Evolutionary conservation across 129 eudicot genomes (phyloP).

Genomic region (Helianthus tuberosus): DNA sequence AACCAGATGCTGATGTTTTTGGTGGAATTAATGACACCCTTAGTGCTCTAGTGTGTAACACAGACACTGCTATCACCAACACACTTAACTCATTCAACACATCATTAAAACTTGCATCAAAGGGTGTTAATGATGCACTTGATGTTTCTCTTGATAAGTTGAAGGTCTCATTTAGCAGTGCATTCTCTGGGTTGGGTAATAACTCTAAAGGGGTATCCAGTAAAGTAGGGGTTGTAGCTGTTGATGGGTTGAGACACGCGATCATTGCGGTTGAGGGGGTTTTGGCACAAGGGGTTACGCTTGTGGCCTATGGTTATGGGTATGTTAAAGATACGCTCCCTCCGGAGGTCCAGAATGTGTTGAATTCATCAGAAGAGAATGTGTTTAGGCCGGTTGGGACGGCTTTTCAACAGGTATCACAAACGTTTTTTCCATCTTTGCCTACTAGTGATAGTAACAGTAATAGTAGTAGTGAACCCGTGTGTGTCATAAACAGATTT

Average conservation of each 20-base stretch:
- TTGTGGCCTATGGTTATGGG: slow-evolving; percentile 62
- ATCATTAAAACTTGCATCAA: slow-evolving; percentile 38
- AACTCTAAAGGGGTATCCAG: slow-evolving; percentile 54
- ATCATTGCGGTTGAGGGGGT: slow-evolving; percentile 53
- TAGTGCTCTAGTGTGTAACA: slow-evolving; percentile 46
- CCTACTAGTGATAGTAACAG: not conserved
- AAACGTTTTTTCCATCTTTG: slow-evolving; percentile 1
- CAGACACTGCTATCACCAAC: slow-evolving; percentile 48
- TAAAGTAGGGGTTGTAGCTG: slow-evolving; percentile 51
- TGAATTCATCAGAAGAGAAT: slow-evolving; percentile 59
- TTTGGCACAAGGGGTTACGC: slow-evolving; percentile 40
- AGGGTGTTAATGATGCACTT: slow-evolving; percentile 51
- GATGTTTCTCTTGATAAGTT: slow-evolving; percentile 43
- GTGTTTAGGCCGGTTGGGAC: slow-evolving; percentile 59
- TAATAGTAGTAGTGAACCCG: not conserved
- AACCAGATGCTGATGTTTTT: slow-evolving; percentile 43
- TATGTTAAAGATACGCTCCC: slow-evolving; percentile 70
- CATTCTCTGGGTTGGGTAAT: slow-evolving; percentile 46
- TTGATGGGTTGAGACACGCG: slow-evolving; percentile 60
- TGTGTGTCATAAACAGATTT: slow-evolving; percentile 48
- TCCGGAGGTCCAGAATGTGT: slow-evolving; percentile 50
- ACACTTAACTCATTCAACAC: slow-evolving; percentile 45
- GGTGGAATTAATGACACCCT: slow-evolving; percentile 44
- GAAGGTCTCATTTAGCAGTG: slow-evolving; percentile 47
- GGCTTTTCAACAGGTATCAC: slow-evolving; percentile 64